These are phyloP conservation scores for Ophiorrhiza pumila DNA, from an alignment of 257 asterid species.

Conservation along the genomic window DNA sequence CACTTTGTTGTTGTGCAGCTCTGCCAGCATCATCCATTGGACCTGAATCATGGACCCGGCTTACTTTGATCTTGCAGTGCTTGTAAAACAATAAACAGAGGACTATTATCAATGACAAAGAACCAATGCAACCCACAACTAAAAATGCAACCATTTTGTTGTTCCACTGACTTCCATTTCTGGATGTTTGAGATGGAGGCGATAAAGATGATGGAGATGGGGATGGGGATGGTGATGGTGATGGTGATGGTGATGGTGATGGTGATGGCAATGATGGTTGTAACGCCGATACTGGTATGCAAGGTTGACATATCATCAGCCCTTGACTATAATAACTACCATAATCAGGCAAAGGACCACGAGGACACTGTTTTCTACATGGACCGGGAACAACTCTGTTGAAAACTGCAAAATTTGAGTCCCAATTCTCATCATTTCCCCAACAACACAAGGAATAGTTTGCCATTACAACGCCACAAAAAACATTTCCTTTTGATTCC, in stretches of 20 bases:
- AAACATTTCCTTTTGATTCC: slow-evolving; percentile 44
- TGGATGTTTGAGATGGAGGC: slow-evolving; percentile 22
- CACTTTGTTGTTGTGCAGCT: too few species aligned
- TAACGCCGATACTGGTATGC: slow-evolving; percentile 22
- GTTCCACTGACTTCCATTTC: slow-evolving; percentile 33
- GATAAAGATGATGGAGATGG: too few species aligned
- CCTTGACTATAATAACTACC: slow-evolving; percentile 44
- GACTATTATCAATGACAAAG: slow-evolving; percentile 34
- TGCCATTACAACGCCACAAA: slow-evolving; percentile 50
- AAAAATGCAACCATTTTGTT: slow-evolving; percentile 52
- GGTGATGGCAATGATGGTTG: slow-evolving; percentile 16
- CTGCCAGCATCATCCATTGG: slow-evolving; percentile 54
- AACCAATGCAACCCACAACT: slow-evolving; percentile 73
- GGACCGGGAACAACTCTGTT: slow-evolving; percentile 60
- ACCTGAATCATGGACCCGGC: slow-evolving; percentile 79
- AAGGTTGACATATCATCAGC: slow-evolving; percentile 50
- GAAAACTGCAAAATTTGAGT: slow-evolving; percentile 38
- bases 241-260: slow-evolving; percentile 12
- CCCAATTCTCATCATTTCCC: slow-evolving; percentile 47
- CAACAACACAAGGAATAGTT: slow-evolving; percentile 55
- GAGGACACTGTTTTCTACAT: slow-evolving; percentile 51
- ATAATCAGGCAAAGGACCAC: slow-evolving; percentile 37
- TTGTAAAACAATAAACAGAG: slow-evolving; percentile 39
- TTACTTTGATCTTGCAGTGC: slow-evolving; percentile 44
- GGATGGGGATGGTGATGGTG: too few species aligned